Percentiles rank a stretch among this genome's conserved stretches.
Conservation (phyloP, 1,284 basidiomycete genomes). For the Coniferiporia sulphurascens region DNA sequence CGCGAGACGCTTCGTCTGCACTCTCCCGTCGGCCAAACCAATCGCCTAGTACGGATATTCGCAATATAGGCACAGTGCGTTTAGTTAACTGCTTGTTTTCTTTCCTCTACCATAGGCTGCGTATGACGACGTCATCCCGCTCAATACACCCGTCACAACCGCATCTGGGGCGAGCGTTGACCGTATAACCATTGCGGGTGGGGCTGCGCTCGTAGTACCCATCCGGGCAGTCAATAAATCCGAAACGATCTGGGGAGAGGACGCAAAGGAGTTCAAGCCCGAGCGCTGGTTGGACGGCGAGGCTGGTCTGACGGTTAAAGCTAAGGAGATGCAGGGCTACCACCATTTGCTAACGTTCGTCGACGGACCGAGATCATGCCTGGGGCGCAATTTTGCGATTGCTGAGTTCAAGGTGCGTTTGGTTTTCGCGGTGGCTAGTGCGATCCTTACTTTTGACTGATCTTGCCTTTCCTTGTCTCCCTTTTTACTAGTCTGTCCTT, state of each 20-base stretch:
- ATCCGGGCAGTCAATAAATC: slow-evolving; percentile 42
- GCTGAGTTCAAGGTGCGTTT: neutral
- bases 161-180: neutral
- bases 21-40: slow-evolving; percentile 4
- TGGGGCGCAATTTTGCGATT: slow-evolving; percentile 1
- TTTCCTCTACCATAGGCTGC: neutral
- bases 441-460: neutral
- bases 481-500: slow-evolving; percentile 3
- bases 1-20: slow-evolving; percentile 18
- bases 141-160: neutral
- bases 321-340: neutral
- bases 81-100: neutral
- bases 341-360: slow-evolving; percentile 2
- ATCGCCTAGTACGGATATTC: slow-evolving; percentile 2
- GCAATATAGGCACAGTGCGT: slow-evolving; percentile 24
- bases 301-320: neutral
- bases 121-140: slow-evolving; percentile 1
- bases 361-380: slow-evolving; percentile 3
- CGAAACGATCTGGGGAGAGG: slow-evolving; percentile 41
- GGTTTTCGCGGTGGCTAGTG: neutral
- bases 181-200: neutral
- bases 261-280: slow-evolving; percentile 36
- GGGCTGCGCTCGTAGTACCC: slow-evolving; percentile 37
- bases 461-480: too few species aligned
- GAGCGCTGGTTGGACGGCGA: slow-evolving; percentile 33